Base-by-base conservation (phyloP, 768 basidiomycete species). In the Naematelia encephala region DNA sequence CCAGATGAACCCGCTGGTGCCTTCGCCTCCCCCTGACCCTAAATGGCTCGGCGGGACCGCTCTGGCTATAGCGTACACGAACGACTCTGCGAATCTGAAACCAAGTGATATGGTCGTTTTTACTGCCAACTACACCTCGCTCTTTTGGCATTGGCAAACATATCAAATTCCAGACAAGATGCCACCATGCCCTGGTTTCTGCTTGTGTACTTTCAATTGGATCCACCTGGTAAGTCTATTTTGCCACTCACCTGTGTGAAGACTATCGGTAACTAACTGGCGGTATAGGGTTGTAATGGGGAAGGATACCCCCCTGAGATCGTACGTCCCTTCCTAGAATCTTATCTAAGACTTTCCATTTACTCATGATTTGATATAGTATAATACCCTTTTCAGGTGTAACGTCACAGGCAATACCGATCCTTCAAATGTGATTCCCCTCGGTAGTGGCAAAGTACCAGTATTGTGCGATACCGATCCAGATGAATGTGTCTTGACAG, bases 21-120 rank as follows among this genome's bases (percentile, higher is more conserved):
- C 12, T 11, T 26, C 44, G 48, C 68, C 8, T 29, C 54, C 51
- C 54, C 67, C 58, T 54, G 19, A 19, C 42, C 54, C n/a, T 57
- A 39, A 39, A 16, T 39, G 48, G 29, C 66, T 72, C 22, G 68
- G 70, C 8, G 70, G 70, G 5, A 59, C 68, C 21, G 84, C 82
- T 0, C 78, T 91, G 28, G 87, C 83, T 0, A 89, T 91, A 62
- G 82, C 86, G n/a, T 89, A 91, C 79, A 85, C 87, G 72, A 82
- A 76, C 63, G 80, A 88, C 64, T 82, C 80, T 0, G 77, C 72
- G 0, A 64, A 80, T 0, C 82, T 90, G 5, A 74, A 84, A 66
- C 87, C 87, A 0, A 82, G 81, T 45, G 87, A 89, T 76, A 86
- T 89, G 66, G 82, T 84, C 0, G 79, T 89, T 10, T 88, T 89